These are phyloP conservation scores for Tubosaeta brunneosetosa DNA, from an alignment of 768 basidiomycete species.

Conservation along the genomic window DNA sequence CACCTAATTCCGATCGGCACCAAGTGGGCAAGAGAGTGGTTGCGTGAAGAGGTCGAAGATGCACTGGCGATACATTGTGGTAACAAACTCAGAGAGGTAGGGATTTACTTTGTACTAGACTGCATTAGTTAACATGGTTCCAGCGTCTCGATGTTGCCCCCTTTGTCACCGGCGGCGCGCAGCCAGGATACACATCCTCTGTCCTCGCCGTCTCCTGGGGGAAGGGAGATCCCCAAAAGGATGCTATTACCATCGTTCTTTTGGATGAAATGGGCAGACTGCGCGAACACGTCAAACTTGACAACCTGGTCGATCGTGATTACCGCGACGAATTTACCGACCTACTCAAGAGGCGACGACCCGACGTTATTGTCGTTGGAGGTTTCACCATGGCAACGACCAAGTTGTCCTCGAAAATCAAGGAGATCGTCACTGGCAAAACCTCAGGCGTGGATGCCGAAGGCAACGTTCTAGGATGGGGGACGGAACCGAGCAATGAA, in stretches of 20 bases:
- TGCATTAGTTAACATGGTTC: constrained; percentile 11
- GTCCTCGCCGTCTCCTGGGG: constrained; percentile 94
- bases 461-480: constrained; percentile 18
- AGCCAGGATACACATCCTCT: constrained; percentile 64
- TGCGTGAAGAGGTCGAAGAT: constrained; percentile 90
- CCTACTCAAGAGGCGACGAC: constrained; percentile 75
- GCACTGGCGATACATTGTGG: constrained; percentile 65
- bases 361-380: constrained; percentile 84
- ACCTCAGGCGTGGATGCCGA: constrained; percentile 22
- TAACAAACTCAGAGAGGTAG: constrained; percentile 65
- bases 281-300: constrained; percentile 85
- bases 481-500: constrained; percentile 33
- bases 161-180: constrained; percentile 56
- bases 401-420: constrained; percentile 62
- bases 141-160: constrained; percentile 85
- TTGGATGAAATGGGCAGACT: constrained; percentile 85
- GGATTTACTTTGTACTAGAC: constrained; percentile 18
- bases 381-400: constrained; percentile 83
- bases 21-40: constrained; percentile 87
- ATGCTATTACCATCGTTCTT: constrained; percentile 80
- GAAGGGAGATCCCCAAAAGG: constrained; percentile 88
- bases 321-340: constrained; percentile 72
- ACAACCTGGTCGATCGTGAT: constrained; percentile 74
- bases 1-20: constrained; percentile 78
- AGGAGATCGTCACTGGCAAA: constrained; percentile 43